These are phyloP conservation scores for Hirsutella thompsonii DNA, from an alignment of 2,329 filamentous ascomycete genomes.

Conservation along the genomic window DNA sequence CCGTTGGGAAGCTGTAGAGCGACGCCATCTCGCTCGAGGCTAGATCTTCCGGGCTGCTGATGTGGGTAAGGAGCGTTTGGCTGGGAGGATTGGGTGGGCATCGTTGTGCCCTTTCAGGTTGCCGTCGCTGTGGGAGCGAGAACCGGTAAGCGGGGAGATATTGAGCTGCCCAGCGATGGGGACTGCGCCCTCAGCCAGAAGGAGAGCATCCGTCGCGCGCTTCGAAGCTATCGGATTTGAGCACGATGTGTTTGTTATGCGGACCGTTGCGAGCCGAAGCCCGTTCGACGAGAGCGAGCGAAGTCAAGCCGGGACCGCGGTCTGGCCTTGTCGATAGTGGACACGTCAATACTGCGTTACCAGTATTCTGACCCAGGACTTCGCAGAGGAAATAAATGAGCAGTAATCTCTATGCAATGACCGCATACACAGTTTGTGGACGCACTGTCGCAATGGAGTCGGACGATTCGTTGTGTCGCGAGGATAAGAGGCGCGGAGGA, in stretches of 20 bases:
- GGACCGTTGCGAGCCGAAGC: not conserved
- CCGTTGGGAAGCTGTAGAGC: conserved; percentile 37
- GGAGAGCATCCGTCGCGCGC: conserved; percentile 22
- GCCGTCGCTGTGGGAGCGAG: conserved; percentile 14
- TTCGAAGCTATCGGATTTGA: conserved; percentile 3
- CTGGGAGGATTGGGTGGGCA: conserved; percentile 23
- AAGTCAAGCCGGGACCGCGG: not conserved
- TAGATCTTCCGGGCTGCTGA: conserved; percentile 20
- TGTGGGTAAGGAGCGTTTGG: conserved; percentile 22
- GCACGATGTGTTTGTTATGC: not conserved
- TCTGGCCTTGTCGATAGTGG: not conserved
- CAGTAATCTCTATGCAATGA: no score
- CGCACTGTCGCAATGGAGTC: no score
- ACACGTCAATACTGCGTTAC: no score
- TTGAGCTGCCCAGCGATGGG: conserved; percentile 22
- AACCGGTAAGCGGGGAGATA: conserved; percentile 20
- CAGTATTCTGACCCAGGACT: no score
- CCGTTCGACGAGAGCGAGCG: not conserved
- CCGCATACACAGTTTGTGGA: no score
- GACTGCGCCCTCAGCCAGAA: conserved; percentile 22
- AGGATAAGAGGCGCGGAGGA: no score
- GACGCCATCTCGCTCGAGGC: conserved; percentile 41
- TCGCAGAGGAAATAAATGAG: no score
- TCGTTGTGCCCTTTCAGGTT: conserved; percentile 17
- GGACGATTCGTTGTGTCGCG: no score